Conservation (phyloP, 176 grass and related monocot genomes). For the Cenchrus americanus region DNA sequence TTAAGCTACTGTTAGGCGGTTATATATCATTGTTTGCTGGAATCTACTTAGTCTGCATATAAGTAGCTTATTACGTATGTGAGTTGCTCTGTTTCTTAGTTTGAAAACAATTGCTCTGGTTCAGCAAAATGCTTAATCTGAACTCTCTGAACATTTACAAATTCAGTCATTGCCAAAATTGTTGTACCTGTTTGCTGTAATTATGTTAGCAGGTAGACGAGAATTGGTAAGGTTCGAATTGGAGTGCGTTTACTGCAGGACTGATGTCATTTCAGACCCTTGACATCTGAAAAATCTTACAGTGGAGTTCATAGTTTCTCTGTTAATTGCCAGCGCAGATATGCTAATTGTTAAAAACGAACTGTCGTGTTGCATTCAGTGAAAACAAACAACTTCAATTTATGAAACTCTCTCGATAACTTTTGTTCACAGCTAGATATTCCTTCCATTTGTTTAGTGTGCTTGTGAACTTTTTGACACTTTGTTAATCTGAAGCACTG, state of each 20-base stretch:
- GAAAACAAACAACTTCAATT: too few species aligned
- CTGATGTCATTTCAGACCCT: too few species aligned
- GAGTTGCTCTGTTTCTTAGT: too few species aligned
- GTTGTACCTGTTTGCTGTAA: background rate
- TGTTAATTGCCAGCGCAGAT: too few species aligned
- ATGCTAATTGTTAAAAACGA: too few species aligned
- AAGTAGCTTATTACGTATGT: too few species aligned
- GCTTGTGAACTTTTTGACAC: background rate
- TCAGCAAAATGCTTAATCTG: background rate
- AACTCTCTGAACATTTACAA: background rate
- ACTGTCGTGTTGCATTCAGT: too few species aligned
- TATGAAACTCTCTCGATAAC: background rate
- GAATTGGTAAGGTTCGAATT: background rate
- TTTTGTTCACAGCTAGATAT: background rate
- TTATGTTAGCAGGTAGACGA: background rate
- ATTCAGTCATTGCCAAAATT: conserved; percentile 3
- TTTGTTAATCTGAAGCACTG: conserved; percentile 19
- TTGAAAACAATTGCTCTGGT: background rate
- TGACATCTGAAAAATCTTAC: too few species aligned
- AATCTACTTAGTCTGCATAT: too few species aligned
- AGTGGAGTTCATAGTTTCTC: too few species aligned
- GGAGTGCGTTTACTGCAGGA: background rate
- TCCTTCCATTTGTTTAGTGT: background rate
- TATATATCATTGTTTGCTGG: too few species aligned
- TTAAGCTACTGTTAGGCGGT: background rate